A percentile compares a stretch with the other conserved stretches of the same genome.
Conservation (phyloP, 164 flowering plant species). For the Dillenia suffruticosa region DNA sequence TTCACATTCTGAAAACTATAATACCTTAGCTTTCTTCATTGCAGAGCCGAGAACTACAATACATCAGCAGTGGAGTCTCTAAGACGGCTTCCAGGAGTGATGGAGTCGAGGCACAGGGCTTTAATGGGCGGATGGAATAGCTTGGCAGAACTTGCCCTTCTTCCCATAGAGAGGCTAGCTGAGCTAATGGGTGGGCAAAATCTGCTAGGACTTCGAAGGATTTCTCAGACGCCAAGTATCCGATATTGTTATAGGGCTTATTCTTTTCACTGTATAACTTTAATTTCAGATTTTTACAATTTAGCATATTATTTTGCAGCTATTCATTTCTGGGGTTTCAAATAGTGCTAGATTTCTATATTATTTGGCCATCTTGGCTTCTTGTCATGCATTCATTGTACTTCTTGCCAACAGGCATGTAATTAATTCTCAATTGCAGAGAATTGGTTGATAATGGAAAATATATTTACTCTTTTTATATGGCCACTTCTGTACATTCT, state of each 20-base stretch:
- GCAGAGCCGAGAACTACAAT: conserved; percentile 94
- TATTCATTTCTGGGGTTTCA: too few relatives aligned
- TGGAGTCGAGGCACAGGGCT: conserved; percentile 85
- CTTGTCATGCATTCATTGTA: too few relatives aligned
- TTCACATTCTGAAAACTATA: not conserved
- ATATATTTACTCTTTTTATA: too few relatives aligned
- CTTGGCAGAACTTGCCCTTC: conserved; percentile 82
- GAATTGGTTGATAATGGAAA: too few relatives aligned
- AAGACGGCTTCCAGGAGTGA: conserved; percentile 93
- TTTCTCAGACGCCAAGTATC: conserved; percentile 95
- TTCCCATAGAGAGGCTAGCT: conserved; percentile 72
- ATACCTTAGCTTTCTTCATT: conserved; percentile 1
- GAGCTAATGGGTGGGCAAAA: conserved; percentile 90
- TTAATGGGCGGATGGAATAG: conserved; percentile 87
- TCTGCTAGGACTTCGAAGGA: conserved; percentile 83
- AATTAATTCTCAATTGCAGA: too few relatives aligned
- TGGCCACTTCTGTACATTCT: too few relatives aligned
- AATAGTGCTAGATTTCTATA: too few relatives aligned
- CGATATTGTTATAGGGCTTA: conserved; percentile 45
- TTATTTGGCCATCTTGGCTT: too few relatives aligned
- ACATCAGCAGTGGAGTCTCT: conserved; percentile 90
- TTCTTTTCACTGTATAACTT: not conserved
- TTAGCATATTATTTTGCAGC: too few relatives aligned
- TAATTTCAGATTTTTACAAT: too few relatives aligned
- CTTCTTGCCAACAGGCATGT: too few relatives aligned